Percentiles rank a stretch among this genome's conserved stretches.
These are phyloP conservation scores for Diospyros lotus DNA, from an alignment of 148 eudicot species.

Conservation along the genomic window DNA sequence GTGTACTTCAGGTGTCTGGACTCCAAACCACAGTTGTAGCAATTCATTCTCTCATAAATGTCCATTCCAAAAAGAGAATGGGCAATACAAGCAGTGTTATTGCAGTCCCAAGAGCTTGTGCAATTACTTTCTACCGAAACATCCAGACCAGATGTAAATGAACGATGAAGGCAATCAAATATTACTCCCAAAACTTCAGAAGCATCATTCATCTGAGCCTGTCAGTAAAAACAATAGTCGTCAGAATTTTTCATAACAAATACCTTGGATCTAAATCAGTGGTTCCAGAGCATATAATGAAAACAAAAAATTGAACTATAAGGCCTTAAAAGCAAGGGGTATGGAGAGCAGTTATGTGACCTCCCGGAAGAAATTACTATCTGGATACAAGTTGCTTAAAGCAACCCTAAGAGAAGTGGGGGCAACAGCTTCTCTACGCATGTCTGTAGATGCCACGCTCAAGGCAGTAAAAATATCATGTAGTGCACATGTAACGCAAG, in stretches of 20 bases:
- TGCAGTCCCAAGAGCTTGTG: conserved; percentile 76
- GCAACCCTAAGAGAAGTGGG: conserved; percentile 88
- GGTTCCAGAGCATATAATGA: not conserved
- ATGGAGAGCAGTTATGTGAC: conserved; percentile 18
- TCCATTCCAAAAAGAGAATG: conserved; percentile 91
- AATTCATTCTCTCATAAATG: conserved; percentile 78
- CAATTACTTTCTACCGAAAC: conserved; percentile 50
- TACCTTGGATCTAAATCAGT: not conserved
- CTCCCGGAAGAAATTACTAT: conserved; percentile 94
- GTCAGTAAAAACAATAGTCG: conserved; percentile 13
- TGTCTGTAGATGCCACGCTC: conserved; percentile 47
- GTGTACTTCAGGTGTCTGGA: conserved; percentile 87
- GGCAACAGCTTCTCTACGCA: conserved; percentile 63
- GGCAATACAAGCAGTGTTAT: conserved; percentile 65
- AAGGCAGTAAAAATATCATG: conserved; percentile 75
- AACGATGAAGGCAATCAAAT: conserved; percentile 80
- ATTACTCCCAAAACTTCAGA: conserved; percentile 86
- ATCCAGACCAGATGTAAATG: conserved; percentile 45
- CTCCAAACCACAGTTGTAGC: conserved; percentile 72
- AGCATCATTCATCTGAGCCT: conserved; percentile 99
- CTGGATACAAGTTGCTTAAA: conserved; percentile 78
- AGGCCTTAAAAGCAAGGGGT: not conserved
- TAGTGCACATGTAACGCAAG: conserved; percentile 95
- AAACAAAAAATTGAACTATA: not conserved
- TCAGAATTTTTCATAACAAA: not conserved